Evolutionary conservation across 352 stramenopile genomes (phyloP).

Genomic region (Globisporangium paroecandrum): DNA sequence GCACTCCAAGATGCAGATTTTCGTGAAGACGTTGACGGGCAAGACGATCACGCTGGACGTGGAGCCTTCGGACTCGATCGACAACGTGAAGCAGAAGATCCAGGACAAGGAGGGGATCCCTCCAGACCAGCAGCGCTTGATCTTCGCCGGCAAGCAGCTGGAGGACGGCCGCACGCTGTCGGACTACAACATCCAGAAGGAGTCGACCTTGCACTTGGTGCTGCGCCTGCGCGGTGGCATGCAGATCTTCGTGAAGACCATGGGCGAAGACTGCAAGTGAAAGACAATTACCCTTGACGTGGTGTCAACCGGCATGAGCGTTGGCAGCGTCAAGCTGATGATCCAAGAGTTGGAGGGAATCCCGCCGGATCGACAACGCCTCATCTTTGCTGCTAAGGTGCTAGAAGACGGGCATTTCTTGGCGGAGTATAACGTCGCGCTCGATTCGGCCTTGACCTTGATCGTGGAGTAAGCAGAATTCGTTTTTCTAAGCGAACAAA

Average conservation of each 20-base stretch:
- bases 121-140: conserved; percentile 93
- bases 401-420: neutral
- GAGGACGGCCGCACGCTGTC: conserved; percentile 22
- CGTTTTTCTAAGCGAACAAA: neutral
- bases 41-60: conserved; percentile 93
- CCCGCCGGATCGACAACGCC: neutral
- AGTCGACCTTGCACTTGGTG: conserved; percentile 92
- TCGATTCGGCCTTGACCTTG: neutral
- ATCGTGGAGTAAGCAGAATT: neutral
- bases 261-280: neutral
- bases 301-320: neutral
- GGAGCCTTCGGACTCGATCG: conserved; percentile 91
- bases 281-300: neutral
- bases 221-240: conserved; percentile 63
- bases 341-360: neutral
- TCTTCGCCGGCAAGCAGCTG: conserved; percentile 83
- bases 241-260: conserved; percentile 3
- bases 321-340: neutral
- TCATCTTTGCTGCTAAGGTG: neutral
- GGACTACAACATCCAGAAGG: conserved; percentile 94
- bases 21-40: conserved; percentile 92
- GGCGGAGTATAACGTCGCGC: neutral
- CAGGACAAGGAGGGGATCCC: conserved; percentile 93
- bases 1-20: conserved; percentile 32
- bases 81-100: conserved; percentile 97